phyloP scores from a whole-genome alignment of 1,284 basidiomycete genomes.

The Prillingera fragicola region DNA sequence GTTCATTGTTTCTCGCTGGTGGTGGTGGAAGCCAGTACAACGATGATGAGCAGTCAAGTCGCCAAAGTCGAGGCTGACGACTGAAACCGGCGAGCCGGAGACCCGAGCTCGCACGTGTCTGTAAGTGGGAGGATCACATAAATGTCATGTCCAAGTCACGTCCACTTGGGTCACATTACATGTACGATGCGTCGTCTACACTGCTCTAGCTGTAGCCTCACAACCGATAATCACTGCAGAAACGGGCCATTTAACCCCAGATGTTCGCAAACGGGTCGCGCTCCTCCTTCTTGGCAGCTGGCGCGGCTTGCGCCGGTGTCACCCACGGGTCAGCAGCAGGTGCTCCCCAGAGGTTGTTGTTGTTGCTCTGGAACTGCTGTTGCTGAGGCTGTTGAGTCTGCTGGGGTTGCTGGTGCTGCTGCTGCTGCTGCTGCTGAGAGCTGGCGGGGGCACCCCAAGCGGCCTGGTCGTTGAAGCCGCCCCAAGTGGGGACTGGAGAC shows the following conservation, averaged over 20 bases:
- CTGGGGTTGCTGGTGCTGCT: slow-evolving; percentile 3
- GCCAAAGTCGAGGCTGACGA: too few species aligned
- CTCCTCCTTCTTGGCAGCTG: slow-evolving; percentile 31
- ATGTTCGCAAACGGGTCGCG: slow-evolving; percentile 38
- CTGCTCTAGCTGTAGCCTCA: too few species aligned
- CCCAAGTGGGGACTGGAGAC: slow-evolving; percentile 26
- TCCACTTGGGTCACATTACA: too few species aligned
- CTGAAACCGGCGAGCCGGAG: too few species aligned
- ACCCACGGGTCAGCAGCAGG: slow-evolving; percentile 24
- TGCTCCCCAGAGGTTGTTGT: slow-evolving; percentile 9
- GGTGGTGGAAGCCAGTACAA: too few species aligned
- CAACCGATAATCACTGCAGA: too few species aligned
- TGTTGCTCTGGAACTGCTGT: not conserved
- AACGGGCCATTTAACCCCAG: slow-evolving; percentile 26
- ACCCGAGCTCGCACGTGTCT: too few species aligned
- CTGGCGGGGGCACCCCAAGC: slow-evolving; percentile 30
- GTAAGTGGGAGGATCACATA: too few species aligned
- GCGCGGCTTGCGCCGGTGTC: slow-evolving; percentile 4
- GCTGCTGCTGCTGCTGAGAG: slow-evolving; percentile 3
- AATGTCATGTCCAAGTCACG: too few species aligned
- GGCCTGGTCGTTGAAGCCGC: slow-evolving; percentile 33
- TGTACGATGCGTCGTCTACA: too few species aligned
- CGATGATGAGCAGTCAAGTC: too few species aligned
- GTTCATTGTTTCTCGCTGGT: too few species aligned
- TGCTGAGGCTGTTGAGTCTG: not conserved